Conservation (phyloP, 2,329 filamentous ascomycete genomes). For the Alternaria rosae region DNA sequence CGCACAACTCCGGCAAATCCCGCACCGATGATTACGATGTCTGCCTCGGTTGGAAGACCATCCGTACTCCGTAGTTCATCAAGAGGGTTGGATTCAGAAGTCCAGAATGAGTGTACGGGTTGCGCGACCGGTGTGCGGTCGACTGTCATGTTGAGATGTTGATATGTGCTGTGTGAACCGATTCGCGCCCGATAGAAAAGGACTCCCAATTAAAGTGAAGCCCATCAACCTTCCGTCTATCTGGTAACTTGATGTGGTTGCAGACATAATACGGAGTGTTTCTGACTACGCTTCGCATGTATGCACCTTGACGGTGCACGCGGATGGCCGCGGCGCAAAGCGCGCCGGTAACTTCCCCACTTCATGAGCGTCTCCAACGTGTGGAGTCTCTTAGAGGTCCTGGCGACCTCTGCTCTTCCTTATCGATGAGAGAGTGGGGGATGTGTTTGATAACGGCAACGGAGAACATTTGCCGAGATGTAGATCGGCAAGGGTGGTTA, state of each 20-base stretch:
- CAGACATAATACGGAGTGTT: neutral
- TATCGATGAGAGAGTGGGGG: neutral
- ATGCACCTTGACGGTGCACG: neutral
- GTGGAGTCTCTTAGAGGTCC: neutral
- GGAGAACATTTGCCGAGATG: neutral
- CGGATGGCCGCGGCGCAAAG: neutral
- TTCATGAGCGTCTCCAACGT: neutral
- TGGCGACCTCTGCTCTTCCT: neutral
- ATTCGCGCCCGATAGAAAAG: neutral
- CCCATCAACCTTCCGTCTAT: neutral
- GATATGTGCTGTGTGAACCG: neutral
- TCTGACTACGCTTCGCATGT: neutral
- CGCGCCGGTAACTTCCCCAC: neutral
- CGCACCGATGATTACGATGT: conserved; percentile 64
- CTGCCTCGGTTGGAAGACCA: neutral
- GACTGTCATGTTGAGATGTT: neutral
- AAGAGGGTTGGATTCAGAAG: neutral
- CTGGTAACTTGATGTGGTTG: too few species aligned
- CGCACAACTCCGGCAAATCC: conserved; percentile 53
- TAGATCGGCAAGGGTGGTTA: neutral
- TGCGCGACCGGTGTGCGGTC: neutral
- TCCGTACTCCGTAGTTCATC: neutral
- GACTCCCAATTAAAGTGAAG: neutral
- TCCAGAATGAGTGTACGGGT: neutral
- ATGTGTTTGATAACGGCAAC: neutral